Base-by-base conservation (phyloP, 2,329 filamentous ascomycete genomes). In the Chalaropsis ovoidea region DNA sequence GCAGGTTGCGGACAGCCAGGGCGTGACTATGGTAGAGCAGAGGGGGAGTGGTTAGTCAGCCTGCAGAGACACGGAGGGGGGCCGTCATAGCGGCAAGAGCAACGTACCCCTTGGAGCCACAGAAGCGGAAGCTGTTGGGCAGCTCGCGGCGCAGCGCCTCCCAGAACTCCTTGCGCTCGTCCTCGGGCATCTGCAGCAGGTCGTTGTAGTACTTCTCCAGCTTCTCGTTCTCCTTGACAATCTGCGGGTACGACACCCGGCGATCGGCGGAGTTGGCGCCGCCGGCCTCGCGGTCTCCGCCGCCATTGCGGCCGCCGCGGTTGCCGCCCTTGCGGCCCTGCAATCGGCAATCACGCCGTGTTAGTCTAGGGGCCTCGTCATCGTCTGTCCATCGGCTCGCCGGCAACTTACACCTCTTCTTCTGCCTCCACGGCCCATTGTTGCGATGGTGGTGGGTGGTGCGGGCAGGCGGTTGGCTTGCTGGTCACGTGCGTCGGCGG, bases 41-140 rank as follows among this genome's bases (percentile, higher is more conserved):
- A 17, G 43, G 24, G 22, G 8, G 6, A 22, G 22, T 52, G 7
- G 31, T 47, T 64, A 56, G 41, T 2, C 35, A 31, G 31, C n/a
- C n/a, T n/a, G n/a, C n/a, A n/a, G 31, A 31, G 31, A 31, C 31
- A 31, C 31, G 31, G 31, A 17, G n/a, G 4, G 43, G 4, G 4
- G 17, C 43, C 43, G 43, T 3, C 43, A 47, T 31, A 31, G 31
- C 43, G 4, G n/a, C 17, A 60, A 47, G 49, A 10, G n/a, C 3
- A 27, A 72, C 75, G 27, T 80, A 90, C 87, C 90, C 89, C 81
- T 93, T 95, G 60, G 91, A 96, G 45, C 94, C 94, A 68, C 91
- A 95, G 77, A 99, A 99, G 68, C 94, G 86, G 79, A 97, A 99
- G 76, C 92, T 96, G 78, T 96, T 97, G 65, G 94, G 94, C 62